phyloP scores from a whole-genome alignment of 352 stramenopile genomes.

The Phytopythium chamaehyphon region DNA sequence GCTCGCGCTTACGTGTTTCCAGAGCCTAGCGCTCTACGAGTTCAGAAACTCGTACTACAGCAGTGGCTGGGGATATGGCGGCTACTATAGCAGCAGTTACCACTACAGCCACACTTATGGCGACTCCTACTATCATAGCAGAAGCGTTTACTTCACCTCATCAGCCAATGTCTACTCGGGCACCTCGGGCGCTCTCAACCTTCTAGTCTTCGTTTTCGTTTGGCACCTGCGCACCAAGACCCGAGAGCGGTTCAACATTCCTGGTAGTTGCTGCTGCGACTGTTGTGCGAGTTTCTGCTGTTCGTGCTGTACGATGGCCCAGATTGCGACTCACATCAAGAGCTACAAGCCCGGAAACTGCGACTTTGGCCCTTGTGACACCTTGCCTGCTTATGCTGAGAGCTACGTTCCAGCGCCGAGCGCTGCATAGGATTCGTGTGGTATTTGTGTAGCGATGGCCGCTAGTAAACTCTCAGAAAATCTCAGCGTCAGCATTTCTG shows the following conservation, averaged over 20 bases:
- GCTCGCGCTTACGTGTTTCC: conserved; percentile 14
- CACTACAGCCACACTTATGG: conserved; percentile 11
- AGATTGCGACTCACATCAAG: conserved; percentile 56
- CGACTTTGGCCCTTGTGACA: conserved; percentile 8
- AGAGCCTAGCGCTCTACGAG: not conserved
- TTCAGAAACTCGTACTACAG: too few species aligned
- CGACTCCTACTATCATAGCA: conserved; percentile 14
- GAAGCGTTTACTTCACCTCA: conserved; percentile 11
- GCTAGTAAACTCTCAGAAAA: too few species aligned
- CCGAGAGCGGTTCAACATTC: conserved; percentile 34
- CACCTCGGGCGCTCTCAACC: too few species aligned
- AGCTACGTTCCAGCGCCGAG: too few species aligned
- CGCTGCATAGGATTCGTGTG: too few species aligned
- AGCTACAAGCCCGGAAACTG: conserved; percentile 49
- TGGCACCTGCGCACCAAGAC: conserved; percentile 22
- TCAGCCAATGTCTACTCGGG: conserved; percentile 3
- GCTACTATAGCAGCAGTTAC: not conserved
- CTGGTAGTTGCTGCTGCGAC: conserved; percentile 27
- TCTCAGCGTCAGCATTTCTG: too few species aligned
- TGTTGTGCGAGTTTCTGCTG: conserved; percentile 27
- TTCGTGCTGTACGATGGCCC: conserved; percentile 29
- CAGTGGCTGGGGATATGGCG: not conserved
- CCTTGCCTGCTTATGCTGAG: conserved; percentile 14
- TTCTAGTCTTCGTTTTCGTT: conserved; percentile 8
- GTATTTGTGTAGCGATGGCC: too few species aligned